Evolutionary conservation across 306 rosid species (phyloP).

Genomic region (Herpetospermum pedunculosum): DNA sequence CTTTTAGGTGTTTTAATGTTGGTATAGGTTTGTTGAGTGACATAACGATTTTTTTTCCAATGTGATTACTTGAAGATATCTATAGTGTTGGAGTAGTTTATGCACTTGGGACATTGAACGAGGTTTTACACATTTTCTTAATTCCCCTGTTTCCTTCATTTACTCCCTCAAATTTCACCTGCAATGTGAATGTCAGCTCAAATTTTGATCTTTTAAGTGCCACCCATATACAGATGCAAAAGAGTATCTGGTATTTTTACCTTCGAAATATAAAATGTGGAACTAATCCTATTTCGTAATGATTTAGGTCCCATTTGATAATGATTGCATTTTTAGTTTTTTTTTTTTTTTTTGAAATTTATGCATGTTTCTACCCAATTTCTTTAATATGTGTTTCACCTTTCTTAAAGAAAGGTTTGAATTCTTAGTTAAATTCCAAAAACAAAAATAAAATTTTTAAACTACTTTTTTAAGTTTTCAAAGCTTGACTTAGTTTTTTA

Average conservation of each 20-base stretch:
- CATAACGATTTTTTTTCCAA: not conserved
- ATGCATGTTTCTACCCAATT: too few species aligned
- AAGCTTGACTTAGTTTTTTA: too few species aligned
- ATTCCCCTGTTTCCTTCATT: not conserved
- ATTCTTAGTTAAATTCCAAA: too few species aligned
- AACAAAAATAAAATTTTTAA: too few species aligned
- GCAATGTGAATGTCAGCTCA: not conserved
- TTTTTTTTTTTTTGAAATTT: too few species aligned
- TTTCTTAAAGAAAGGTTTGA: too few species aligned
- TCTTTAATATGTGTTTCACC: too few species aligned
- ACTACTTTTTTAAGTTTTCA: too few species aligned
- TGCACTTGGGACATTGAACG: not conserved
- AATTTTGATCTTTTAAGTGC: not conserved
- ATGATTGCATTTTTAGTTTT: too few species aligned
- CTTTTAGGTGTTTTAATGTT: not conserved
- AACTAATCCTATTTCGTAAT: not conserved
- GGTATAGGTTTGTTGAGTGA: not conserved
- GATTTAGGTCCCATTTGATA: too few species aligned
- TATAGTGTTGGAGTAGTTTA: not conserved
- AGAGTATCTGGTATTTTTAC: not conserved
- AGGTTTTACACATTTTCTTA: not conserved
- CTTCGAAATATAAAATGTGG: not conserved
- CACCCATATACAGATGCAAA: not conserved
- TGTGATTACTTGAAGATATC: not conserved
- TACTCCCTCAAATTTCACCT: not conserved